Evolutionary conservation across 1,284 basidiomycete species (phyloP), one percentile per base, ranked within the genome.

Genomic region (Athelia sp.): DNA sequence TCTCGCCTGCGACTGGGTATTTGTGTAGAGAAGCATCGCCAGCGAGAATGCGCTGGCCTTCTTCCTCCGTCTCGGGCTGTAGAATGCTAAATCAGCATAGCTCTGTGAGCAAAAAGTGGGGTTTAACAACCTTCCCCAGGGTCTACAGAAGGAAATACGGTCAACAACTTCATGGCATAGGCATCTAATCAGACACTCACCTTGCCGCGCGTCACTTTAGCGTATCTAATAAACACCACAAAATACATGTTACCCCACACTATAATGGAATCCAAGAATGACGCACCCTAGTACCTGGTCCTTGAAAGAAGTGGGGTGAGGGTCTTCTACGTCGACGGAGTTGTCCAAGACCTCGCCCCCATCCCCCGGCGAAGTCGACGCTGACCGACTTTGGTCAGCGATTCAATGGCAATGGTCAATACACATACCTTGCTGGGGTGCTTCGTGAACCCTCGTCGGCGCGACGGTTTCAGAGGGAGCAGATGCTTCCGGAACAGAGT

Each of bases 11-110:
- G n/a, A 21, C 36, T 6, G 36, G 36, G 36, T 40, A 40, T n/a
- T 40, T 40, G 36, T 40, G 36, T n/a, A 40, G 36, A 8, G 36
- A 40, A n/a, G 36, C 36, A 40, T 40, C 36, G 9, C 36, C 36
- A 9, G 15, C 36, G 36, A 40, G 36, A n/a, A 40, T 40, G 36
- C 36, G 36, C 36, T 40, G 36, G 15, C 36, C 36, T 17, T 17
- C 19, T 40, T 40, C 8, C 19, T 40, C 6, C 8, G 36, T 40
- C 19, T 40, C n/a, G n/a, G 36, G n/a, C 36, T 40, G 36, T 6
- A 40, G n/a, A n/a, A 6, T 6, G 15, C n/a, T 40, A 8, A n/a
- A 40, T 17, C 36, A 21, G 36, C 36, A 9, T n/a, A n/a, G 6
- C n/a, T 13, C 26, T 40, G 36, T 40, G 36, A 9, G 6, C 6